Evolutionary conservation across 495 filamentous ascomycete genomes (phyloP), one percentile per base, ranked within the genome.

Genomic region (Extremus antarcticus): DNA sequence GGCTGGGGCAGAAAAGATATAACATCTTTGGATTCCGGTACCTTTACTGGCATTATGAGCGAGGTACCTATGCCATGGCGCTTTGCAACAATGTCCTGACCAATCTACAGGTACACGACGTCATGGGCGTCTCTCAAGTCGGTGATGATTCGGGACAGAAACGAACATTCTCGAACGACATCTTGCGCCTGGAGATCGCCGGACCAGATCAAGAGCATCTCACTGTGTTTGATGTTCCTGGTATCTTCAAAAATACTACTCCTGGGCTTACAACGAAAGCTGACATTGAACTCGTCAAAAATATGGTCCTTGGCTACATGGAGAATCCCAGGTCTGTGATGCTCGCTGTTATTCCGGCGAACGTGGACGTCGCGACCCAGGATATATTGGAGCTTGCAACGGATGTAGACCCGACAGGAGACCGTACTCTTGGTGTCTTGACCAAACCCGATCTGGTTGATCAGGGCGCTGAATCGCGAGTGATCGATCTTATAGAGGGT

Each of bases 141-240:
- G n/a, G n/a, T n/a, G n/a, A n/a, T n/a, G n/a, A n/a, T n/a, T n/a
- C n/a, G n/a, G n/a, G n/a, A n/a, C n/a, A n/a, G n/a, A n/a, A n/a
- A n/a, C n/a, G n/a, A n/a, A n/a, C n/a, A n/a, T n/a, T n/a, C n/a
- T n/a, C n/a, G n/a, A n/a, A n/a, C n/a, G n/a, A n/a, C n/a, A n/a
- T n/a, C n/a, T n/a, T n/a, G n/a, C n/a, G n/a, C n/a, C n/a, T n/a
- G n/a, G n/a, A n/a, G n/a, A n/a, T 83, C 2, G 55, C 56, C 21
- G 79, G 84, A 0, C 82, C 81, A 0, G 46, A 78, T 1, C 69
- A 80, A 53, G 68, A 77, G 19, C 74, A 85, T 56, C 65, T 86
- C 1, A 82, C 70, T 45, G 68, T 86, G 0, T 78, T 85, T 41
- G 79, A 86, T 58, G 73, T 85, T 1, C 81, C 81, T 0, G 78